Evolutionary conservation across 805 yeast species (phyloP).

Genomic region (Kodamaea leandrae): DNA sequence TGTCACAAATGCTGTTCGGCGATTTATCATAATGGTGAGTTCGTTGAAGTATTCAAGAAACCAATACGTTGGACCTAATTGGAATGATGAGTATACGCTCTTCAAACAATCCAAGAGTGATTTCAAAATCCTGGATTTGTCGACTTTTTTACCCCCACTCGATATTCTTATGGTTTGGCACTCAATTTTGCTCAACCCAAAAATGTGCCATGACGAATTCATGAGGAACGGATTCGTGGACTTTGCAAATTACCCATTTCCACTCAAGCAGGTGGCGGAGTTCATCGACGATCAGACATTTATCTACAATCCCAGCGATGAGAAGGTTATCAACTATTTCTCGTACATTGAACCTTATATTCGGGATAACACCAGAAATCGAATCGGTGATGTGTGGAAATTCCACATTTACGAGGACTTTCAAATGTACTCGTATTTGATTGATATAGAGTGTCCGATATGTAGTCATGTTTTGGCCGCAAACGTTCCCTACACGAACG

Average conservation of each 20-base stretch:
- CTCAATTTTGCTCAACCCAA: slow-evolving; percentile 20
- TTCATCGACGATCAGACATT: slow-evolving; percentile 15
- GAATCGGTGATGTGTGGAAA: not conserved
- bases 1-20: slow-evolving; percentile 21
- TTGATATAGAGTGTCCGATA: slow-evolving; percentile 3
- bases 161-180: slow-evolving; percentile 27
- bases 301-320: slow-evolving; percentile 11
- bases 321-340: slow-evolving; percentile 5
- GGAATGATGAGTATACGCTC: not conserved
- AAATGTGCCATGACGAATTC: slow-evolving; percentile 15
- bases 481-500: slow-evolving; percentile 13
- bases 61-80: too few species aligned
- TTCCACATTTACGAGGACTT: slow-evolving; percentile 1
- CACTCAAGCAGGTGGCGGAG: slow-evolving; percentile 13
- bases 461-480: not conserved
- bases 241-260: slow-evolving; percentile 20
- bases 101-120: not conserved
- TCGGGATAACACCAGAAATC: not conserved
- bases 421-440: slow-evolving; percentile 3
- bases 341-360: slow-evolving; percentile 7
- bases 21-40: slow-evolving; percentile 22
- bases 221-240: slow-evolving; percentile 15
- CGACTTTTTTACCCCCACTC: slow-evolving; percentile 18
- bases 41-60: slow-evolving; percentile 9
- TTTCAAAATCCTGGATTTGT: not conserved